phyloP scores from a whole-genome alignment of 768 basidiomycete species.

The Myochromella boudieri region DNA sequence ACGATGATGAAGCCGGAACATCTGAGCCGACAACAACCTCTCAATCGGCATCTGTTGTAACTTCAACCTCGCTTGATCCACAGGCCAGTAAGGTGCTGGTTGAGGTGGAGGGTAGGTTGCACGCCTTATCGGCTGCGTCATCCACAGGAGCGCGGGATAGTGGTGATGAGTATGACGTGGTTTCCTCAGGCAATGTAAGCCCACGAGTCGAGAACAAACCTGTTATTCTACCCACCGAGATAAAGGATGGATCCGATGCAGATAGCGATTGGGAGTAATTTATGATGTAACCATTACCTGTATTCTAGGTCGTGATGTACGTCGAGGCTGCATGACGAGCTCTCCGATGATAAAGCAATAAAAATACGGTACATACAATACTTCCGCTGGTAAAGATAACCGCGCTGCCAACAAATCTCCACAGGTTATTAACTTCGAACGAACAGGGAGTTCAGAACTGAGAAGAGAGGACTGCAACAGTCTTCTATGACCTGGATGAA shows the following conservation, averaged over 20 bases:
- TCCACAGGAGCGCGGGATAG: constrained; percentile 40
- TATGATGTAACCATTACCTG: too few species aligned
- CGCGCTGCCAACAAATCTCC: too few species aligned
- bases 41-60: constrained; percentile 17
- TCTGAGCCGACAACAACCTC: constrained; percentile 5
- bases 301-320: too few species aligned
- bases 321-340: too few species aligned
- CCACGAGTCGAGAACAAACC: constrained; percentile 35
- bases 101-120: constrained; percentile 4
- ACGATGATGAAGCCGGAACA: constrained; percentile 67
- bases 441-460: too few species aligned
- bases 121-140: constrained; percentile 5
- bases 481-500: too few species aligned
- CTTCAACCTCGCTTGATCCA: constrained; percentile 8
- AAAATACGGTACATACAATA: too few species aligned
- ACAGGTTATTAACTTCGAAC: too few species aligned
- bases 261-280: constrained; percentile 70
- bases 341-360: too few species aligned
- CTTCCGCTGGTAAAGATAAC: too few species aligned
- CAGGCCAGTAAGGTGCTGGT: constrained; percentile 4
- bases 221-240: constrained; percentile 17
- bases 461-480: too few species aligned
- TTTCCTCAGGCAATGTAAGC: constrained; percentile 55
- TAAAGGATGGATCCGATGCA: constrained; percentile 36
- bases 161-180: constrained; percentile 68